Base-by-base conservation (phyloP, 139 green algal genomes). In the Spirogloea muscicola region DNA sequence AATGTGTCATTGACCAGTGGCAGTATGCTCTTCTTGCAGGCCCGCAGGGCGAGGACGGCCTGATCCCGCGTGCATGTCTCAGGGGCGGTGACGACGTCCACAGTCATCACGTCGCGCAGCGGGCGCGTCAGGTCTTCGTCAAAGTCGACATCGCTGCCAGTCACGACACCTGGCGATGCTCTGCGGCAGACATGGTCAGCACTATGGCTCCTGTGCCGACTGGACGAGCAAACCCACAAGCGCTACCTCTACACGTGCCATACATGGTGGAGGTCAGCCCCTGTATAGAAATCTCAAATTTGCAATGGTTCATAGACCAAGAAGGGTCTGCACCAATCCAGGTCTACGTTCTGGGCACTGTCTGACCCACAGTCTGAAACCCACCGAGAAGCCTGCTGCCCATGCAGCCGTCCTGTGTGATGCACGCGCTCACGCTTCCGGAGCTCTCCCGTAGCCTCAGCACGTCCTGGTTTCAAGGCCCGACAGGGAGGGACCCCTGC, bases 391-490 rank as follows among this genome's bases (percentile, higher is more conserved):
- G 84, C 80, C 86, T 91, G 9, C 88, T 87, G 31, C 90, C 88
- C 38, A 95, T 18, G 0, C 36, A 61, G 49, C 93, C 91, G 0
- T 88, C 93, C 72, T 96, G 90, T 13, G 91, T 95, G 1, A 97
- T 72, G 57, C 85, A 90, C 0, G 88, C 90, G 21, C 29, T 65
- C 16, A n/a, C 63, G 21, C 10, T 66, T 13, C 61, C 61, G 10
- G 13, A 31, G 18, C 21, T 64, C 10, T 63, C 21, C 18, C 18
- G 13, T 29, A 71, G 29, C 38, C 62, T 71, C 25, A 92, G 75
- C 21, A 94, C 72, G 27, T 90, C 86, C 21, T 65, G n/a, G n/a
- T n/a, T n/a, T n/a, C n/a, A n/a, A n/a, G n/a, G n/a, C n/a, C n/a
- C n/a, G n/a, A n/a, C n/a, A n/a, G n/a, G n/a, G n/a, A n/a, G n/a